phyloP scores from a whole-genome alignment of 2,329 filamentous ascomycete species.

The Lecanoromycetidae sp. region DNA sequence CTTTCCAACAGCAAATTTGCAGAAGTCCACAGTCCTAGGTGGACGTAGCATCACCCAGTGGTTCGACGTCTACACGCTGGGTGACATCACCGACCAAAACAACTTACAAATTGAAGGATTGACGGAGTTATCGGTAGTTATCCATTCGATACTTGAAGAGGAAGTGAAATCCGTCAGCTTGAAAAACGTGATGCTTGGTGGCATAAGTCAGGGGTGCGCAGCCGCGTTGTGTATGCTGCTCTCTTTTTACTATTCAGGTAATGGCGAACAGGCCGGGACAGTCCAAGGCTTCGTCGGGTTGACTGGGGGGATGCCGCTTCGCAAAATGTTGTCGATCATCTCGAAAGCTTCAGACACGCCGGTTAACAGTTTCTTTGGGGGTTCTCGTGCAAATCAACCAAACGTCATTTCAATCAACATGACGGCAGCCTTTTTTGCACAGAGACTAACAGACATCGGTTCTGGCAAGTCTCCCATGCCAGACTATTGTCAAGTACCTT shows the following conservation, averaged over 20 bases:
- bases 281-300: constrained; percentile 34
- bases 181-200: constrained; percentile 35
- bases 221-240: constrained; percentile 34
- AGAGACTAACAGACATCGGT: background rate
- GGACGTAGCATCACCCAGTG: constrained; percentile 33
- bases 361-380: too few relatives aligned
- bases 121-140: background rate
- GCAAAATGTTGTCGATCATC: constrained; percentile 24
- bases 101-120: background rate
- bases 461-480: background rate
- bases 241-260: constrained; percentile 25
- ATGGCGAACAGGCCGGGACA: constrained; percentile 29
- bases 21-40: constrained; percentile 30
- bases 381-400: too few relatives aligned
- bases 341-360: too few relatives aligned
- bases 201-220: constrained; percentile 45
- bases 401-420: too few relatives aligned
- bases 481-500: constrained; percentile 24
- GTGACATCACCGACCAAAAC: background rate
- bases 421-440: too few relatives aligned
- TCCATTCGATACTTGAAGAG: constrained; percentile 15
- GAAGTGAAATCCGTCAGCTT: constrained; percentile 31
- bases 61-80: constrained; percentile 31
- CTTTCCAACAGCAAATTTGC: constrained; percentile 38
- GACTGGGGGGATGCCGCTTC: constrained; percentile 37